Percentiles rank a stretch among this genome's conserved stretches.
phyloP scores from a whole-genome alignment of 352 stramenopile genomes.

The Pythium phragmiticola region DNA sequence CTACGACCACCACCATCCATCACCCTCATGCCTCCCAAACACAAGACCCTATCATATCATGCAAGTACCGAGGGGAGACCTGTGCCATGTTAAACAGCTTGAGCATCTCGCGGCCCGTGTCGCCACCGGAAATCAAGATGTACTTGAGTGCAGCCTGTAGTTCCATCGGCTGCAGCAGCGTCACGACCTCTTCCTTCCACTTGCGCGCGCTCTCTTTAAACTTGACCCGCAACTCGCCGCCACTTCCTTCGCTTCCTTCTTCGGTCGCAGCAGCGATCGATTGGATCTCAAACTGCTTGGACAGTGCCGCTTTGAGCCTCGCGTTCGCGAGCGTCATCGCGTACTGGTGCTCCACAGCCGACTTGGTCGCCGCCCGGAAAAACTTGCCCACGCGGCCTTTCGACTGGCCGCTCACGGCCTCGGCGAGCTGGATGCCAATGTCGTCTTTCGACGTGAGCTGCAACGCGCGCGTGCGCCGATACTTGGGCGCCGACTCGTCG shows the following conservation, averaged over 20 bases:
- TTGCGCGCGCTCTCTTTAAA: constrained; percentile 82
- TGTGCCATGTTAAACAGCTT: constrained; percentile 92
- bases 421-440: constrained; percentile 57
- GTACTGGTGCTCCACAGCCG: constrained; percentile 81
- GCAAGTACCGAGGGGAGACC: constrained; percentile 56
- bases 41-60: too few relatives aligned
- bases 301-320: constrained; percentile 65
- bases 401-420: constrained; percentile 59
- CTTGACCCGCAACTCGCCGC: constrained; percentile 51
- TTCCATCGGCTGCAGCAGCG: constrained; percentile 61
- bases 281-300: constrained; percentile 55
- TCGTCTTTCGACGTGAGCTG: constrained; percentile 80
- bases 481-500: constrained; percentile 33
- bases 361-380: constrained; percentile 72
- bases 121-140: constrained; percentile 72
- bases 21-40: too few relatives aligned
- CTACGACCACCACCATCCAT: constrained; percentile 22
- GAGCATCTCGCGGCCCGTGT: constrained; percentile 83
- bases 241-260: constrained; percentile 23
- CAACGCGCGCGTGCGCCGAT: constrained; percentile 47
- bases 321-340: constrained; percentile 70
- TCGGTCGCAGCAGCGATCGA: not conserved
- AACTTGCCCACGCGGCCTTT: constrained; percentile 71
- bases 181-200: constrained; percentile 78
- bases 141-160: constrained; percentile 80